Evolutionary conservation across 192 early-diverging fungal species (phyloP).

Genomic region (Rhizophagus sp.): DNA sequence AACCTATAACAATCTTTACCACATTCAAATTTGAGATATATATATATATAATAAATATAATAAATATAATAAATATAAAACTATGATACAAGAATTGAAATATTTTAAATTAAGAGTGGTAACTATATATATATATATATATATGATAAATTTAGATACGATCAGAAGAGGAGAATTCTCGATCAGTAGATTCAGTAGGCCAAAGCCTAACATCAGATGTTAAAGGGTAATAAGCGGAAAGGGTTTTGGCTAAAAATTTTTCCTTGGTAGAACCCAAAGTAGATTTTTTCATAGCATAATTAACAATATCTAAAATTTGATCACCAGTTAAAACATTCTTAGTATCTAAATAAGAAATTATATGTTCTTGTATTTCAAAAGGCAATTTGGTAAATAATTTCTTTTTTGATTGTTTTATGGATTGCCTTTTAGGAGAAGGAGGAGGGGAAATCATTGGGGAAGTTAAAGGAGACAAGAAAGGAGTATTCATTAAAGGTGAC

Average conservation of each 20-base stretch:
- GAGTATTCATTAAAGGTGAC: background rate
- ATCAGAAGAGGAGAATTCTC: background rate
- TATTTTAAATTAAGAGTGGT: no score
- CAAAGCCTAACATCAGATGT: background rate
- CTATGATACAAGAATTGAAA: no score
- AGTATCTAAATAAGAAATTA: slow-evolving; percentile 10
- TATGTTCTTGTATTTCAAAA: slow-evolving; percentile 17
- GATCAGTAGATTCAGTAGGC: slow-evolving; percentile 6
- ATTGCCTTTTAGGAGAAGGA: no score
- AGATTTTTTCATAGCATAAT: background rate
- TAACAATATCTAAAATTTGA: background rate
- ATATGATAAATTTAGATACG: background rate
- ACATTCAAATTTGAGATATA: no score
- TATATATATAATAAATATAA: no score
- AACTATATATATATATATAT: no score
- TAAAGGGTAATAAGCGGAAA: slow-evolving; percentile 14
- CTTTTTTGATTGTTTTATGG: background rate
- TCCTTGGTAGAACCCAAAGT: background rate
- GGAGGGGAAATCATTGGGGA: background rate
- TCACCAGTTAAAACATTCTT: background rate
- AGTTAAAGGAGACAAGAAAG: background rate
- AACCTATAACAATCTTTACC: no score
- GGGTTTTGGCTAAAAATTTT: background rate
- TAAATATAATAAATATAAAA: no score
- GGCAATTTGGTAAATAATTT: background rate